Evolutionary conservation across 768 basidiomycete genomes (phyloP).

Genomic region (Melanogaster broomeanus): DNA sequence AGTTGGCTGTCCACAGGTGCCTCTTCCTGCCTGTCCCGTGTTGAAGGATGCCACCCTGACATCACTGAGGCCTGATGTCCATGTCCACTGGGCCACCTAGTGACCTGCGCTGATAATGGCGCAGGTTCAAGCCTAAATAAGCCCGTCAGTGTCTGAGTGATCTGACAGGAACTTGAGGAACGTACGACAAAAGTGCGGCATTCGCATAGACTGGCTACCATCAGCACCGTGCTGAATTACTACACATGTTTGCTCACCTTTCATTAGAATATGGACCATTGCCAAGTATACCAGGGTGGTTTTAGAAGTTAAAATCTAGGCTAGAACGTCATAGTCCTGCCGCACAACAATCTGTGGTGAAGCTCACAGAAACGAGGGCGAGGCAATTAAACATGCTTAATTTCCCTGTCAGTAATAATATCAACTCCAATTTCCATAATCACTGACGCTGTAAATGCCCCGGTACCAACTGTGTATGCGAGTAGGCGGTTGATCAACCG

Average conservation of each 20-base stretch:
- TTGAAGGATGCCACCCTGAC: too few species aligned
- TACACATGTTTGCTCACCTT: background rate
- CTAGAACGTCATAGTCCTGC: background rate
- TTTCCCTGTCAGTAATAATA: background rate
- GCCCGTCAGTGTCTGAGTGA: too few species aligned
- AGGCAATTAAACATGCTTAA: background rate
- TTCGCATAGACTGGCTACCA: background rate
- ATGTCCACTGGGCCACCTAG: too few species aligned
- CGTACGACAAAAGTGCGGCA: background rate
- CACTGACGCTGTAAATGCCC: conserved; percentile 8
- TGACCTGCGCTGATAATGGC: too few species aligned
- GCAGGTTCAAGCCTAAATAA: too few species aligned
- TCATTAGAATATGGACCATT: background rate
- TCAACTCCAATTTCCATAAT: background rate
- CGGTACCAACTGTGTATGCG: conserved; percentile 8
- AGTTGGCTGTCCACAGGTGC: too few species aligned
- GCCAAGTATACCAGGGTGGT: background rate
- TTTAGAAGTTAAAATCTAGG: background rate
- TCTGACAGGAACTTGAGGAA: too few species aligned
- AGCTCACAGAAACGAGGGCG: background rate
- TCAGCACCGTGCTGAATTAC: background rate
- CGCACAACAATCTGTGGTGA: background rate
- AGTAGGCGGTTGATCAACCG: conserved; percentile 6
- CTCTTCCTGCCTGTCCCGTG: too few species aligned
- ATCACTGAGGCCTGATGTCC: too few species aligned